These are phyloP conservation scores for Cryptococcus sp. DNA, from an alignment of 1,284 basidiomycete species.

Conservation along the genomic window DNA sequence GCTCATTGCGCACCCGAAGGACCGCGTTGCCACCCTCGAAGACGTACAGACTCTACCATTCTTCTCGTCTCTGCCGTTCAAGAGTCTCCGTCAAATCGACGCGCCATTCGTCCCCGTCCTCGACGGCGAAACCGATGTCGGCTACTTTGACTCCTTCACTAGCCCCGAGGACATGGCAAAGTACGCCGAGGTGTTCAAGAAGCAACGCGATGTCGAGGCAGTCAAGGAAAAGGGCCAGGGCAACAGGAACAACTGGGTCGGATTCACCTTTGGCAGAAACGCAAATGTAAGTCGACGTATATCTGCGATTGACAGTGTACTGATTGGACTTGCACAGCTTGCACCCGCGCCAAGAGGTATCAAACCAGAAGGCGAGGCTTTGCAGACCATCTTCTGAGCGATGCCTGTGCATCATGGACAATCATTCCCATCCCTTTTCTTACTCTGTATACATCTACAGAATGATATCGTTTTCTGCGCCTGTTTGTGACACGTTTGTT, in stretches of 20 bases:
- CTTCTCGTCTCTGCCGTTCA: conserved; percentile 76
- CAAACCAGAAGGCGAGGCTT: conserved; percentile 51
- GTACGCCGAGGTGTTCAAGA: conserved; percentile 96
- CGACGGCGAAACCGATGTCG: conserved; percentile 92
- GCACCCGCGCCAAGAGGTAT: conserved; percentile 25
- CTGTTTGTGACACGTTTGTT: no score
- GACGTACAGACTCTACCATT: conserved; percentile 82
- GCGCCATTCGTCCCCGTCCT: conserved; percentile 96
- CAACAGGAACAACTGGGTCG: conserved; percentile 60
- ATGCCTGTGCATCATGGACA: no score
- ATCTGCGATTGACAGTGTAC: background rate
- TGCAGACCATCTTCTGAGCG: conserved; percentile 53
- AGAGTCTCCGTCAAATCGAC: conserved; percentile 70
- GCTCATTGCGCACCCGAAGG: conserved; percentile 74
- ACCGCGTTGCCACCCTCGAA: conserved; percentile 72
- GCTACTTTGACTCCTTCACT: conserved; percentile 98
- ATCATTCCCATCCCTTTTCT: no score
- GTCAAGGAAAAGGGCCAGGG: conserved; percentile 83
- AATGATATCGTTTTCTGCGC: no score
- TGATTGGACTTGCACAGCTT: conserved; percentile 11
- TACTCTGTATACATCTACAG: no score
- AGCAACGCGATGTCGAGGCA: conserved; percentile 89
- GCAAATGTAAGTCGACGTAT: conserved; percentile 33
- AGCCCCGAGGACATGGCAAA: conserved; percentile 96
- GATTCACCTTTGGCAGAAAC: conserved; percentile 95